Conservation (phyloP, 2,329 filamentous ascomycete species). For the Trichoderma oligosporum region DNA sequence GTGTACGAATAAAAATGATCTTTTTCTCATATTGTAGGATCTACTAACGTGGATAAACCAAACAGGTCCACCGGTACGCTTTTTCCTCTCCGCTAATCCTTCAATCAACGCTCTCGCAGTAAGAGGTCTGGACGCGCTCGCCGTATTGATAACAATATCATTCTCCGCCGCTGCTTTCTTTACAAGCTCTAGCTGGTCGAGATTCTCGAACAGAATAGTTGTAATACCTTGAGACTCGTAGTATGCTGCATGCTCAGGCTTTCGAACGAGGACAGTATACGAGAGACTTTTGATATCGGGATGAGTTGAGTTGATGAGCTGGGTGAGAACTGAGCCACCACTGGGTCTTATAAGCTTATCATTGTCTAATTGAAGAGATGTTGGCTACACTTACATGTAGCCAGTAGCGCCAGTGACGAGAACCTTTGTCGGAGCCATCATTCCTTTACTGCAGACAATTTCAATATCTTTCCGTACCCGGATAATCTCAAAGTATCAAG, state of each 20-base stretch:
- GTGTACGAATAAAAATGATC: no score
- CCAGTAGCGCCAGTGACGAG: conserved; percentile 30
- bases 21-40: no score
- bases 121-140: conserved; percentile 36
- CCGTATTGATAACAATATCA: conserved; percentile 43
- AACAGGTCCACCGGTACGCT: conserved; percentile 32
- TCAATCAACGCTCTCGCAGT: conserved; percentile 40
- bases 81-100: conserved; percentile 40
- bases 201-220: conserved; percentile 25
- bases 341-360: conserved; percentile 18
- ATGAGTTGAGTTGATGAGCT: conserved; percentile 24
- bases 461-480: neutral
- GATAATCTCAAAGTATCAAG: neutral
- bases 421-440: conserved; percentile 24
- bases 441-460: neutral
- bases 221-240: conserved; percentile 25
- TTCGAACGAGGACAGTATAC: conserved; percentile 28
- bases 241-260: conserved; percentile 27
- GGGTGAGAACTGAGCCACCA: conserved; percentile 27
- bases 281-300: conserved; percentile 21
- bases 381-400: conserved; percentile 25
- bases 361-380: neutral
- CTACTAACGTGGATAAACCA: conserved; percentile 39
- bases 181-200: conserved; percentile 27
- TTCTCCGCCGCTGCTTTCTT: conserved; percentile 25